A percentile compares a stretch with the other conserved stretches of the same genome.
These are phyloP conservation scores for Diaporthe aspalathi DNA, from an alignment of 2,329 filamentous ascomycete genomes.

Conservation along the genomic window DNA sequence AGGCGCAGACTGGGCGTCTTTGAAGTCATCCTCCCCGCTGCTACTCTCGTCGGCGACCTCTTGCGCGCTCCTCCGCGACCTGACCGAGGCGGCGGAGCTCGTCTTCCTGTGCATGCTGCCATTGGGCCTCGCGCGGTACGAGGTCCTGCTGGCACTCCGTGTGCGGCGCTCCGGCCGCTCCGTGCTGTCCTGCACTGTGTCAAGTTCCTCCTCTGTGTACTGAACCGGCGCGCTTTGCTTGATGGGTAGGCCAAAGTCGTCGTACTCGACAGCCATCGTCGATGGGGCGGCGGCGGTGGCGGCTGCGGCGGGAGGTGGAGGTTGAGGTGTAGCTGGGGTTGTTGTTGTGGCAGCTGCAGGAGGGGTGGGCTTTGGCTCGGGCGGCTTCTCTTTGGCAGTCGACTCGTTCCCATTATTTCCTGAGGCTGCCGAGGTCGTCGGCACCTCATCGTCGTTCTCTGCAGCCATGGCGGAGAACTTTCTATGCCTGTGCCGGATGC, in stretches of 20 bases:
- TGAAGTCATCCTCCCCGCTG: conserved; percentile 43
- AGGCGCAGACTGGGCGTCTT: conserved; percentile 44
- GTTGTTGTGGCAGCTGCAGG: conserved; percentile 2
- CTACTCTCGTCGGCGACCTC: conserved; percentile 43
- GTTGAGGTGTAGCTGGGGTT: background rate
- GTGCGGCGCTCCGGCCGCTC: conserved; percentile 6
- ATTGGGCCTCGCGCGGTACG: conserved; percentile 4
- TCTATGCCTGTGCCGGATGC: conserved; percentile 12
- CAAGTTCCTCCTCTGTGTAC: conserved; percentile 44
- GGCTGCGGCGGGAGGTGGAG: conserved; percentile 1
- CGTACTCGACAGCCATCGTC: conserved; percentile 58
- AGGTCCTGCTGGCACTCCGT: conserved; percentile 36
- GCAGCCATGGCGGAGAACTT: conserved; percentile 22
- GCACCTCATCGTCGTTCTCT: conserved; percentile 24
- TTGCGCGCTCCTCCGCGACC: conserved; percentile 31
- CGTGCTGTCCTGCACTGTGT: conserved; percentile 30
- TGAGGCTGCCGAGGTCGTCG: conserved; percentile 12
- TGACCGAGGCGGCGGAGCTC: conserved; percentile 38
- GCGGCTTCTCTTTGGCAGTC: conserved; percentile 10
- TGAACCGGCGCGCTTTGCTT: conserved; percentile 54
- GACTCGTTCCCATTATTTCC: conserved; percentile 11
- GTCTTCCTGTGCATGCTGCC: conserved; percentile 12
- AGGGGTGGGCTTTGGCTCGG: background rate
- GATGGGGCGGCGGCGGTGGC: conserved; percentile 4
- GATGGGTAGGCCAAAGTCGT: conserved; percentile 79